Evolutionary conservation across 2,329 filamentous ascomycete species (phyloP).

Genomic region (Alternaria hordeiaustralica): DNA sequence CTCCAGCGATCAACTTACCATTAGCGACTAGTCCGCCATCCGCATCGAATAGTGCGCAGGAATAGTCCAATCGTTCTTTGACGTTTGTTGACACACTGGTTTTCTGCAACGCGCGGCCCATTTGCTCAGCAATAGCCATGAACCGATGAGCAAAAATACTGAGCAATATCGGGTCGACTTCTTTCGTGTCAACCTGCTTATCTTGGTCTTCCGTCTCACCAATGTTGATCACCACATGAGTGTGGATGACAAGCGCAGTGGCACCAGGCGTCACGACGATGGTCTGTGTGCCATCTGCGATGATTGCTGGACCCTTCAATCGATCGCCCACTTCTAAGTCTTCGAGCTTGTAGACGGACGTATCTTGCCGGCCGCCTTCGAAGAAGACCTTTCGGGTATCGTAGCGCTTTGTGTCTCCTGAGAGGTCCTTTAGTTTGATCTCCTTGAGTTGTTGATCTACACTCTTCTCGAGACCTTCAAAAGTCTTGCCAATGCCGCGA

Average conservation of each 20-base stretch:
- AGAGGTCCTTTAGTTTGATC: constrained; percentile 65
- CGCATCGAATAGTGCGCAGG: constrained; percentile 79
- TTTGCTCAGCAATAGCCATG: constrained; percentile 86
- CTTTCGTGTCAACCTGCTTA: constrained; percentile 57
- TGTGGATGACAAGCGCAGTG: constrained; percentile 78
- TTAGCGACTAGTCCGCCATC: constrained; percentile 79
- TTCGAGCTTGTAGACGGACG: constrained; percentile 82
- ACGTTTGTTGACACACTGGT: constrained; percentile 82
- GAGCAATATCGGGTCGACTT: constrained; percentile 77
- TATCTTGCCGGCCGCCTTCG: constrained; percentile 77
- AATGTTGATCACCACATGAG: constrained; percentile 88
- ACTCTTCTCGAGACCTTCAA: constrained; percentile 77
- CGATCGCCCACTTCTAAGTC: constrained; percentile 75
- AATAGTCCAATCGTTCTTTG: constrained; percentile 83
- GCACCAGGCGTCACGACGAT: constrained; percentile 85
- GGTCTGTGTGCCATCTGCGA: constrained; percentile 88
- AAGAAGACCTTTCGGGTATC: constrained; percentile 79
- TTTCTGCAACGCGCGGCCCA: constrained; percentile 80
- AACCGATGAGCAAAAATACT: constrained; percentile 83
- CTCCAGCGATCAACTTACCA: constrained; percentile 42
- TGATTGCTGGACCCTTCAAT: constrained; percentile 80
- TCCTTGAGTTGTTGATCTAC: constrained; percentile 82
- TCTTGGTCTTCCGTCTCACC: constrained; percentile 62
- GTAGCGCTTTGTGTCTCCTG: constrained; percentile 68
- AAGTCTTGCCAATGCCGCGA: constrained; percentile 87